A percentile compares a stretch with the other conserved stretches of the same genome.
These are phyloP conservation scores for Kwoniella bestiolae DNA, from an alignment of 768 basidiomycete species.

Conservation along the genomic window DNA sequence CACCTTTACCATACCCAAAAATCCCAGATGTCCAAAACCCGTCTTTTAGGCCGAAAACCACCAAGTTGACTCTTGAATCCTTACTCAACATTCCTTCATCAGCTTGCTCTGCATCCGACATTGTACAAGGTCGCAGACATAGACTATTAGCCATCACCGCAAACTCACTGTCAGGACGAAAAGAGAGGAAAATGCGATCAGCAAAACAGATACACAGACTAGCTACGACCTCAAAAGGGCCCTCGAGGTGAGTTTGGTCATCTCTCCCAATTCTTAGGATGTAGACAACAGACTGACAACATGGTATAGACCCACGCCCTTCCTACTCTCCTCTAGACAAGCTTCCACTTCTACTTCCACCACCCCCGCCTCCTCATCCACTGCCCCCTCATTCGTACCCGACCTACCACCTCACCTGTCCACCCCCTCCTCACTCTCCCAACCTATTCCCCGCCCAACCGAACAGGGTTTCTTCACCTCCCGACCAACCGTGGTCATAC, in stretches of 20 bases:
- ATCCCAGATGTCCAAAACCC: not conserved
- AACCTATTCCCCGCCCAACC: not conserved
- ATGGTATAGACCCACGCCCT: not conserved
- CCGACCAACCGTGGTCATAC: not conserved
- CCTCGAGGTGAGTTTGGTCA: conserved; percentile 6
- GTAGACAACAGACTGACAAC: not conserved
- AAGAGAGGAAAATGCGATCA: not conserved
- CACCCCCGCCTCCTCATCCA: too few relatives aligned
- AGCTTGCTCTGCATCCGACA: not conserved
- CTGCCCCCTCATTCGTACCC: not conserved
- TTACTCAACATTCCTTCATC: not conserved
- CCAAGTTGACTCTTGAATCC: too few relatives aligned
- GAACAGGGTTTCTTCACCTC: conserved; percentile 7
- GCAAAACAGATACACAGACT: conserved; percentile 8
- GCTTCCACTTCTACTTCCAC: conserved; percentile 11
- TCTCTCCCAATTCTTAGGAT: not conserved
- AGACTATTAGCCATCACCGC: too few relatives aligned
- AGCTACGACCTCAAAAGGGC: conserved; percentile 5
- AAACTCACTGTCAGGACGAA: too few relatives aligned
- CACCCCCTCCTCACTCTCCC: not conserved
- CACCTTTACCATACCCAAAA: not conserved
- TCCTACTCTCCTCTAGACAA: not conserved
- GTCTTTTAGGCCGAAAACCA: conserved; percentile 15
- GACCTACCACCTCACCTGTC: not conserved
- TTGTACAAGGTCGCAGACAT: too few relatives aligned